These are phyloP conservation scores for Tulasnella sp. DNA, from an alignment of 768 basidiomycete genomes.

Conservation along the genomic window DNA sequence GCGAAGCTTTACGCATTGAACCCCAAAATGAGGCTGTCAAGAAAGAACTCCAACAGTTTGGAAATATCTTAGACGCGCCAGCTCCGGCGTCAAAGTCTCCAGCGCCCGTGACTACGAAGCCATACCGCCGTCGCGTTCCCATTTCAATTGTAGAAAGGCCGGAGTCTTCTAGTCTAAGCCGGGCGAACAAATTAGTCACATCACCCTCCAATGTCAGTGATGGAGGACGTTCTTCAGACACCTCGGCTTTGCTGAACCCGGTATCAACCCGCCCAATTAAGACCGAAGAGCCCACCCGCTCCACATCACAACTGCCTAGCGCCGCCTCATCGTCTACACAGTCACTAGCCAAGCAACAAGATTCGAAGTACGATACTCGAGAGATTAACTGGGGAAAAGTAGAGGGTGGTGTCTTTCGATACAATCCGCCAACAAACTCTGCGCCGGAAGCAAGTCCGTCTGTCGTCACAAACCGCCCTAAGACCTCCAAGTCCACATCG, in stretches of 20 bases:
- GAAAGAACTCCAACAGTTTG: slow-evolving; percentile 38
- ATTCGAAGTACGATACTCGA: slow-evolving; percentile 26
- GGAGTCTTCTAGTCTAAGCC: not conserved
- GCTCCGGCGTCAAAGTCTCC: slow-evolving; percentile 17
- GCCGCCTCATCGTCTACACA: not conserved
- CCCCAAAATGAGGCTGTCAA: slow-evolving; percentile 51
- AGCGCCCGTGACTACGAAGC: not conserved
- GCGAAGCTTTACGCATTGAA: slow-evolving; percentile 46
- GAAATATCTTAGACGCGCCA: not conserved
- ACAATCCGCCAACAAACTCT: not conserved
- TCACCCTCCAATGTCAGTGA: too few relatives aligned
- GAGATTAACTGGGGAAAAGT: slow-evolving; percentile 30
- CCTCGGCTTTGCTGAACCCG: slow-evolving; percentile 15
- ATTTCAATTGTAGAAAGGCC: slow-evolving; percentile 15
- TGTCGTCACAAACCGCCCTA: too few relatives aligned
- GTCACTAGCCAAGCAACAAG: not conserved
- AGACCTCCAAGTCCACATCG: too few relatives aligned
- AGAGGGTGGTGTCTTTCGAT: slow-evolving; percentile 10
- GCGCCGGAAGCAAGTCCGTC: too few relatives aligned
- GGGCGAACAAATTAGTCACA: too few relatives aligned
- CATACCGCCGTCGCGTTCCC: slow-evolving; percentile 14
- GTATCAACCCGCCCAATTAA: slow-evolving; percentile 14
- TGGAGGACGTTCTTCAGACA: not conserved
- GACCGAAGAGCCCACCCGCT: slow-evolving; percentile 2
- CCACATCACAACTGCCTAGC: not conserved